phyloP scores from a whole-genome alignment of 257 asterid genomes.

The Gentiana straminea region DNA sequence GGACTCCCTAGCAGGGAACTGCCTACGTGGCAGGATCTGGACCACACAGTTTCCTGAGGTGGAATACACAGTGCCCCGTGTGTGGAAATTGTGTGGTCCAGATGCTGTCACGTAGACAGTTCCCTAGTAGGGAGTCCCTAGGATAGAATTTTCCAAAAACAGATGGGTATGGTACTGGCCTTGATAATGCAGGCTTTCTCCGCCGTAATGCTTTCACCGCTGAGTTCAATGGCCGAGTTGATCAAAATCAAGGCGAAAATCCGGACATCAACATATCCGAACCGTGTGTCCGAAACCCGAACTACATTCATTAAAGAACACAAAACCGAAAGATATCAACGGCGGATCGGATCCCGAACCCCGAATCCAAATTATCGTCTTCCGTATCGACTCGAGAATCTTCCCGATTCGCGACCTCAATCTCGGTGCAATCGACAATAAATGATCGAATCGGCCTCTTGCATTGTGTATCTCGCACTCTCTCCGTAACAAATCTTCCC shows the following conservation, averaged over 20 bases:
- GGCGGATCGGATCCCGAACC: slow-evolving; percentile 72
- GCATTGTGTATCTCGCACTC: slow-evolving; percentile 75
- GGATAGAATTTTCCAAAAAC: too few relatives aligned
- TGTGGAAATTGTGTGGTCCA: too few relatives aligned
- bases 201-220: slow-evolving; percentile 63
- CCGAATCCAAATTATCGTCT: slow-evolving; percentile 49
- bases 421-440: slow-evolving; percentile 58
- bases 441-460: slow-evolving; percentile 61
- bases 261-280: slow-evolving; percentile 39
- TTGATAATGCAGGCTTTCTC: slow-evolving; percentile 33
- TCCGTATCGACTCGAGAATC: slow-evolving; percentile 85
- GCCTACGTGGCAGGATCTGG: too few relatives aligned
- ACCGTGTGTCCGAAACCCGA: slow-evolving; percentile 19
- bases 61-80: too few relatives aligned
- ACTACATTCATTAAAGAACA: slow-evolving; percentile 83
- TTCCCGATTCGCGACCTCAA: slow-evolving; percentile 75
- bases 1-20: too few relatives aligned
- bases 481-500: slow-evolving; percentile 77
- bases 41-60: too few relatives aligned
- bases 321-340: slow-evolving; percentile 80
- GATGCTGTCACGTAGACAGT: too few relatives aligned
- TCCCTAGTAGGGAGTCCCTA: too few relatives aligned
- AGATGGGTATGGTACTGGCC: slow-evolving; percentile 26
- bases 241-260: slow-evolving; percentile 63
- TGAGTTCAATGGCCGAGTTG: slow-evolving; percentile 70